These are phyloP conservation scores for Lipomyces anomalus DNA, from an alignment of 805 yeast species.

Conservation along the genomic window DNA sequence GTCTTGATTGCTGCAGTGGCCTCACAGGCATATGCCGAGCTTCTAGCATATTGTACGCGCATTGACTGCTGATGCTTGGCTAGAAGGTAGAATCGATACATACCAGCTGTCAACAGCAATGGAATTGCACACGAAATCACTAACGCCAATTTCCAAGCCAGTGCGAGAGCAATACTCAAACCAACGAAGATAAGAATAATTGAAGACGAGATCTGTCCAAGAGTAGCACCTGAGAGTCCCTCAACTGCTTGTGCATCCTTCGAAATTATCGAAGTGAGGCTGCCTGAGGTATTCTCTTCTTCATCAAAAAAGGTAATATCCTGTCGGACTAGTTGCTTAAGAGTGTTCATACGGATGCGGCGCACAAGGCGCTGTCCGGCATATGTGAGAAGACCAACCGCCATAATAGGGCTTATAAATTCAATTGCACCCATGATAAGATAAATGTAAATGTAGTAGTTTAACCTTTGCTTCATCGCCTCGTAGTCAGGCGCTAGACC, in stretches of 20 bases:
- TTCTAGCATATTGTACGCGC: conserved; percentile 32
- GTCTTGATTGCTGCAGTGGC: conserved; percentile 39
- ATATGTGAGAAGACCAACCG: conserved; percentile 20
- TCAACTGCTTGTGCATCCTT: conserved; percentile 30
- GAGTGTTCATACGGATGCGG: conserved; percentile 26
- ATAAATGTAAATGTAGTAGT: conserved; percentile 37
- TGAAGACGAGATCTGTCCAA: conserved; percentile 30
- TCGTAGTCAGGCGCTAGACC: conserved; percentile 30
- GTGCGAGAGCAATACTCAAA: conserved; percentile 36
- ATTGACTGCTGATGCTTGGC: conserved; percentile 34
- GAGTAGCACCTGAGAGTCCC: conserved; percentile 30
- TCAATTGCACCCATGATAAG: conserved; percentile 37
- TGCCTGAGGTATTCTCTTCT: conserved; percentile 28
- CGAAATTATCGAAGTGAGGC: conserved; percentile 27
- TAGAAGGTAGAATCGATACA: conserved; percentile 36
- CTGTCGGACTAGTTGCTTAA: conserved; percentile 28
- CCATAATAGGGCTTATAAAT: conserved; percentile 28
- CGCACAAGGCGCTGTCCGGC: conserved; percentile 27
- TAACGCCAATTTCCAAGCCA: conserved; percentile 38
- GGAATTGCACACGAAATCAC: conserved; percentile 36
- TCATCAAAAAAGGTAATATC: conserved; percentile 30
- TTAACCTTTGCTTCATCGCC: conserved; percentile 34
- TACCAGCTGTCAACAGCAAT: conserved; percentile 39
- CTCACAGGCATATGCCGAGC: conserved; percentile 35
- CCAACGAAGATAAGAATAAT: conserved; percentile 37